These are phyloP conservation scores for Collybia mongolica DNA, from an alignment of 768 basidiomycete genomes.

Conservation along the genomic window DNA sequence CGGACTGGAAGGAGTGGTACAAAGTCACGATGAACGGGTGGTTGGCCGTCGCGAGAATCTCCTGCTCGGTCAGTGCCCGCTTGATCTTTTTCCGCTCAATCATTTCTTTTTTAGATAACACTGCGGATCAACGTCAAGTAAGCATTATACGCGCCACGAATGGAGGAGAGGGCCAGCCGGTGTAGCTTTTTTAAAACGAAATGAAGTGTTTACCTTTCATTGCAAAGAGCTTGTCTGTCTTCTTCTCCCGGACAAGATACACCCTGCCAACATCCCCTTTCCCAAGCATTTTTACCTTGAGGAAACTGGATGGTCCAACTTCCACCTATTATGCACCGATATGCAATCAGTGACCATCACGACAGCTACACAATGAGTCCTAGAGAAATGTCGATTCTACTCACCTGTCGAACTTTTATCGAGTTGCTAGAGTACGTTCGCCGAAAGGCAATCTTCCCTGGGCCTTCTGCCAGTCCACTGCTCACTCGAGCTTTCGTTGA, in stretches of 20 bases:
- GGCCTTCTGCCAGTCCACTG: conserved; percentile 45
- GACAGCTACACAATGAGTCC: conserved; percentile 5
- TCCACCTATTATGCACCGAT: conserved; percentile 61
- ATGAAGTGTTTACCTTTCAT: conserved; percentile 86
- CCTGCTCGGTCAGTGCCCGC: conserved; percentile 96
- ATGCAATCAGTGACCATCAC: conserved; percentile 9
- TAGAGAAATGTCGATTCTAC: conserved; percentile 18
- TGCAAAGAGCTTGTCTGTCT: conserved; percentile 91
- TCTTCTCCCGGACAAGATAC: conserved; percentile 98
- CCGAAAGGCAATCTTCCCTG: conserved; percentile 74
- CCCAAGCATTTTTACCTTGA: conserved; percentile 97
- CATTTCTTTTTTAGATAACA: conserved; percentile 99
- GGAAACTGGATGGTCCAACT: conserved; percentile 91
- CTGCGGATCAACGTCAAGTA: conserved; percentile 49
- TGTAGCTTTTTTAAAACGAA: conserved; percentile 13
- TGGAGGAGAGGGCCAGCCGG: neutral
- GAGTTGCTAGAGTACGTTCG: conserved; percentile 97
- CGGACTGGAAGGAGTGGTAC: conserved; percentile 98
- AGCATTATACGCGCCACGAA: conserved; percentile 32
- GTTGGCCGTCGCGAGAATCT: conserved; percentile 97
- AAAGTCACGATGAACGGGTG: conserved; percentile 99
- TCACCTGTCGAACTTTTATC: conserved; percentile 88
- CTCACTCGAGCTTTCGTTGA: conserved; percentile 43
- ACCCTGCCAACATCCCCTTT: conserved; percentile 99
- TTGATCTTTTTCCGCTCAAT: conserved; percentile 99